Evolutionary conservation across 2,329 filamentous ascomycete genomes (phyloP), one percentile per base, ranked within the genome.

Genomic region (Neopestalotiopsis sp.): DNA sequence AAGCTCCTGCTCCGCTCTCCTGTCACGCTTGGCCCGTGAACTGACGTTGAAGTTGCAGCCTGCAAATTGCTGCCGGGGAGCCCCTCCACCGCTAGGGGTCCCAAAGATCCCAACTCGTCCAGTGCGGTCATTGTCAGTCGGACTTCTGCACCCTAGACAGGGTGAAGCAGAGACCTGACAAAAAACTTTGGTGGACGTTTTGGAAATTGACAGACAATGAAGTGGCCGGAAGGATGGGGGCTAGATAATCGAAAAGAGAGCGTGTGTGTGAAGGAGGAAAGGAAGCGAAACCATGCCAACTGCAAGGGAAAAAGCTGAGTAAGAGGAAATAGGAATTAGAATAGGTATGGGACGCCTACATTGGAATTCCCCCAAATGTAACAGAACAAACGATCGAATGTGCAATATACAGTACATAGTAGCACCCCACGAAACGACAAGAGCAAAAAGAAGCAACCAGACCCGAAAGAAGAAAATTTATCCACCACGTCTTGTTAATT

Each of bases 1-100:
- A 71, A 69, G 67, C 72, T 75, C 68, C 75, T 68, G 68, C 75
- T 77, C 67, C 75, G 75, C 66, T 77, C 75, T 66, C 72, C 74
- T 71, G 69, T 75, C 71, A 72, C 69, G 64, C 71, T 69, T 61
- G 74, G 69, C 64, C 72, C 74, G 70, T 57, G 69, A 64, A 66
- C 69, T 61, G 69, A 70, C 69, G 69, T 67, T 66, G 66, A 67
- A 68, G 66, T 64, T 66, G 66, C 69, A 68, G 66, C 67, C 38
- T 59, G 32, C 28, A 49, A 59, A 45, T 67, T 60, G 56, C 20
- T n/a, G 59, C 65, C 28, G 56, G 65, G 65, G 56, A 12, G 42
- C 10, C 32, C 32, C 40, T 67, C 65, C 52, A 32, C 52, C 59
- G 59, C 59, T 62, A 62, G 34, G 28, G 59, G 59, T 24, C 57